Conservation (phyloP, 2,329 filamentous ascomycete genomes). For the Biscogniauxia sp. region DNA sequence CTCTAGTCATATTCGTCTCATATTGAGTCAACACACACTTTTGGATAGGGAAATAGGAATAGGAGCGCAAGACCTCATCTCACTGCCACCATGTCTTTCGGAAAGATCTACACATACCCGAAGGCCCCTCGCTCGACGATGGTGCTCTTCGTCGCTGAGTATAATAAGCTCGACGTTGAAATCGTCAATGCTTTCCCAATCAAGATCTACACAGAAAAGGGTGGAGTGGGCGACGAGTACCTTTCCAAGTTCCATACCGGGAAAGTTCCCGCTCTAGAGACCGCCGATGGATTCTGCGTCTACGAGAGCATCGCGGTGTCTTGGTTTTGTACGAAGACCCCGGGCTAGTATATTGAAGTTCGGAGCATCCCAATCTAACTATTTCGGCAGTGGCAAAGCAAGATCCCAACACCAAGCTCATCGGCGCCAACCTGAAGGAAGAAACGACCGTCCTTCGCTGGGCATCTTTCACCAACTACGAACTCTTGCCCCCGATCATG, state of each 20-base stretch:
- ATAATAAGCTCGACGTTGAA: conserved; percentile 19
- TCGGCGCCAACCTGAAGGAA: conserved; percentile 16
- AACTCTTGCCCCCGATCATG: conserved; percentile 23
- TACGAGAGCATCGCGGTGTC: conserved; percentile 21
- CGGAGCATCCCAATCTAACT: neutral
- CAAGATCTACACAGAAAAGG: conserved; percentile 19
- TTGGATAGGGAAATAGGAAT: neutral
- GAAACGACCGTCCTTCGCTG: conserved; percentile 22
- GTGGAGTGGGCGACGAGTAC: conserved; percentile 20
- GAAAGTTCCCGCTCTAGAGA: conserved; percentile 20
- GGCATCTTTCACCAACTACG: conserved; percentile 21
- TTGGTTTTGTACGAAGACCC: conserved; percentile 10
- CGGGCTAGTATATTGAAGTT: too few relatives aligned
- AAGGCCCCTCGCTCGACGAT: conserved; percentile 23
- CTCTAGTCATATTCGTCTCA: too few relatives aligned
- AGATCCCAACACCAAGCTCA: conserved; percentile 17
- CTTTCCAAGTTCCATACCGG: conserved; percentile 21
- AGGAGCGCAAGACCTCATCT: too few relatives aligned
- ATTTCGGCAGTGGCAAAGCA: conserved; percentile 17
- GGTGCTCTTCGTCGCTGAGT: conserved; percentile 18
- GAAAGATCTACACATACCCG: conserved; percentile 23
- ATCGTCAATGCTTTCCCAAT: conserved; percentile 18
- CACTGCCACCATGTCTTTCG: conserved; percentile 19
- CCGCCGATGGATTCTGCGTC: conserved; percentile 16
- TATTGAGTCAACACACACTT: too few relatives aligned